These are phyloP conservation scores for Salix koriyanagi DNA, from an alignment of 345 rosid genomes.

Conservation along the genomic window DNA sequence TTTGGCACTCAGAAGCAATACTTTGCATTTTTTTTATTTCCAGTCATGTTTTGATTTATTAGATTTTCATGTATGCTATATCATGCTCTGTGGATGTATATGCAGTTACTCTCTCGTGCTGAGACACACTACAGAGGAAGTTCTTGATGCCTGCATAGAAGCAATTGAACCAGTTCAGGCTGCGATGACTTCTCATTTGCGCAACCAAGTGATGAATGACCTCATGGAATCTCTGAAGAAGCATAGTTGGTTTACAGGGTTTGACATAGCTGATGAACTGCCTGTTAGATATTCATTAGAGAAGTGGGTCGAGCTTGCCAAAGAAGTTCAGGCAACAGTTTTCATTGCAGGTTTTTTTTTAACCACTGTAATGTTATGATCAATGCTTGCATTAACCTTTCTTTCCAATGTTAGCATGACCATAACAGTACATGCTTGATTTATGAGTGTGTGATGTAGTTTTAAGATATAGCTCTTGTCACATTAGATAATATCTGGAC, in stretches of 20 bases:
- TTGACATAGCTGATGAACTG: conserved; percentile 66
- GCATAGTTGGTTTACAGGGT: conserved; percentile 76
- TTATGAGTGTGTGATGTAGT: background rate
- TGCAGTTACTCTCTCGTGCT: conserved; percentile 87
- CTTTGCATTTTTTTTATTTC: no score
- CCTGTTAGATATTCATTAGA: conserved; percentile 54
- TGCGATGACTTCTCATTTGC: conserved; percentile 66
- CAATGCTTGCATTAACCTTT: background rate
- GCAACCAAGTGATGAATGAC: conserved; percentile 70
- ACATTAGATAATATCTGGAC: no score
- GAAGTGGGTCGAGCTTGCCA: conserved; percentile 77
- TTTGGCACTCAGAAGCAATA: no score
- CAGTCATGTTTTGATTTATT: background rate
- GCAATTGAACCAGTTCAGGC: conserved; percentile 82
- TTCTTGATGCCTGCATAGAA: conserved; percentile 79
- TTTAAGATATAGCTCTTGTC: background rate
- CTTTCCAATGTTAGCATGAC: background rate
- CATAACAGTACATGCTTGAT: background rate
- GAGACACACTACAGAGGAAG: conserved; percentile 96
- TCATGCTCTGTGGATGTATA: background rate
- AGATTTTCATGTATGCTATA: background rate
- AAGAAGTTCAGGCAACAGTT: conserved; percentile 65
- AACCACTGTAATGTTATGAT: background rate
- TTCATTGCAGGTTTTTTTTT: conserved; percentile 72
- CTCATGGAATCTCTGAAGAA: conserved; percentile 61